Conservation (phyloP, 1,284 basidiomycete genomes). For the Naganishia cerealis region DNA sequence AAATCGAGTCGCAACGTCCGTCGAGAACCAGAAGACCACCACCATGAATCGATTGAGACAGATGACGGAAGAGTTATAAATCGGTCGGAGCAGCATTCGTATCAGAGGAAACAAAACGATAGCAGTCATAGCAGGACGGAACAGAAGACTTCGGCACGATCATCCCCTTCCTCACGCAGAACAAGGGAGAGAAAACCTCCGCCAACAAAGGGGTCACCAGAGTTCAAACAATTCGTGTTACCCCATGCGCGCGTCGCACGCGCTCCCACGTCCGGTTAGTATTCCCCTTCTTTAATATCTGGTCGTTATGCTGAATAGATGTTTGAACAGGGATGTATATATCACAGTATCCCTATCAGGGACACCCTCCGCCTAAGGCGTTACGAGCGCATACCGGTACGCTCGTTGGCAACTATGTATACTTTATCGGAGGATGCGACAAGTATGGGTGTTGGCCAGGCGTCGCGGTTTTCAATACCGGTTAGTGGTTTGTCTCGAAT, state of each 20-base stretch:
- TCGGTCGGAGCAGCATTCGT: neutral
- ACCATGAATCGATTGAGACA: neutral
- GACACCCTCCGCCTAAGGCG: slow-evolving; percentile 67
- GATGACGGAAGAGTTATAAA: neutral
- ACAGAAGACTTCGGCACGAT: neutral
- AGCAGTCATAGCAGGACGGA: neutral
- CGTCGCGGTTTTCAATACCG: slow-evolving; percentile 81
- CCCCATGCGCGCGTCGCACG: slow-evolving; percentile 26
- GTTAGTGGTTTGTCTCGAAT: slow-evolving; percentile 54
- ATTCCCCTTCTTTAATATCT: neutral
- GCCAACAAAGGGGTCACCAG: neutral
- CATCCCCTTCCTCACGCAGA: neutral
- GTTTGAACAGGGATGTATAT: slow-evolving; percentile 69
- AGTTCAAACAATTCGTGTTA: slow-evolving; percentile 10
- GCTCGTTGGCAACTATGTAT: slow-evolving; percentile 74
- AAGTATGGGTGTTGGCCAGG: slow-evolving; percentile 66
- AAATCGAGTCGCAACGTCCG: slow-evolving; percentile 1
- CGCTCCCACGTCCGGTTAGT: slow-evolving; percentile 29
- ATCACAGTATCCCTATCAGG: slow-evolving; percentile 78
- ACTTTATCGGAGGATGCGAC: slow-evolving; percentile 87
- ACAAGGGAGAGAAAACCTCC: neutral
- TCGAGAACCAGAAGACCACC: neutral
- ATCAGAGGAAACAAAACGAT: neutral
- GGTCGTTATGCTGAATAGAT: neutral
- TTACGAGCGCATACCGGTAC: slow-evolving; percentile 83